A percentile compares a stretch with the other conserved stretches of the same genome.
Evolutionary conservation across 2,329 filamentous ascomycete genomes (phyloP).

Genomic region (Ophiostoma quercus): DNA sequence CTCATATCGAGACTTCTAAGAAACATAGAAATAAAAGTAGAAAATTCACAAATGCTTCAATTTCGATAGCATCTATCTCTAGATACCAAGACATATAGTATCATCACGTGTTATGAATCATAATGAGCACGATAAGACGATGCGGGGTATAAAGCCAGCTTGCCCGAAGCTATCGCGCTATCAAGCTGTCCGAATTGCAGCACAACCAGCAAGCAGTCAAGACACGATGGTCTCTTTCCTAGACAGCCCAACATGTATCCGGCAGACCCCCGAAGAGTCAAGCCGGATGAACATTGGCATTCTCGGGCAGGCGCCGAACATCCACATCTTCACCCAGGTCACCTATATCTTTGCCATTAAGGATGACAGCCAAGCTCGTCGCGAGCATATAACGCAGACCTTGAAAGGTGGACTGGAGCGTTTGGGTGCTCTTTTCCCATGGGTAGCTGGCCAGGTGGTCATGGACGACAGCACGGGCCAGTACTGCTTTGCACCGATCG

Average conservation of each 20-base stretch:
- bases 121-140: not conserved
- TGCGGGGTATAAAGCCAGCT: not conserved
- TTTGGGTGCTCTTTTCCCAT: not conserved
- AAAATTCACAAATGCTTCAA: not conserved
- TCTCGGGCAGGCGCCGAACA: not conserved
- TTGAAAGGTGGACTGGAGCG: not conserved
- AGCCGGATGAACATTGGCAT: not conserved
- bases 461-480: not conserved
- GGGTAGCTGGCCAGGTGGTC: not conserved
- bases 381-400: not conserved
- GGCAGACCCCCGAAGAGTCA: not conserved
- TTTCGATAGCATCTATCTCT: not conserved
- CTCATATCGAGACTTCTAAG: no score
- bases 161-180: not conserved
- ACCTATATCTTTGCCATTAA: not conserved
- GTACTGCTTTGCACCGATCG: constrained; percentile 7
- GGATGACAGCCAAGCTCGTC: not conserved
- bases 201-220: not conserved
- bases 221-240: not conserved
- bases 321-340: not conserved
- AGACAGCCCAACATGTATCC: not conserved
- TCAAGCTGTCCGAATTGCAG: not conserved
- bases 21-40: not conserved
- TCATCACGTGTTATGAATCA: constrained; percentile 8
- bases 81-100: not conserved